These are phyloP conservation scores for Thermomyces lanuginosus DNA, from an alignment of 2,329 filamentous ascomycete genomes.

Conservation along the genomic window DNA sequence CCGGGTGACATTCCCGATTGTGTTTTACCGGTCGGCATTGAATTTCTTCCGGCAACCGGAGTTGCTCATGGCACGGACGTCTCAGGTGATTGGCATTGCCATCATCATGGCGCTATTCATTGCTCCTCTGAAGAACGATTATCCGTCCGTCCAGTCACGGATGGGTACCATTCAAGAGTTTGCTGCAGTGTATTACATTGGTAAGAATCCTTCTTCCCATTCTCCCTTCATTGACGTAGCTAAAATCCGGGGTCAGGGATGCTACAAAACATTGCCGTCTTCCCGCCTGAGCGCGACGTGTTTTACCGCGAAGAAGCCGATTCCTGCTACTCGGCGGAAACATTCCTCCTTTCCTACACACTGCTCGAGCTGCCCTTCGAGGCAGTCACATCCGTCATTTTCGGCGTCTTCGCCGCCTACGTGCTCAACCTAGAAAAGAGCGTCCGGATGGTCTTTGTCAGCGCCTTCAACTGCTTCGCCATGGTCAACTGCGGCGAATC, in stretches of 20 bases:
- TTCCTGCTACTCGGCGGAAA: conserved; percentile 52
- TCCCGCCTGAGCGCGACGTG: conserved; percentile 55
- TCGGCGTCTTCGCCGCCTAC: conserved; percentile 47
- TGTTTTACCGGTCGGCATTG: conserved; percentile 50
- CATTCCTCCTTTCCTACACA: conserved; percentile 56
- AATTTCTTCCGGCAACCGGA: conserved; percentile 53
- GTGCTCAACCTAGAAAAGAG: conserved; percentile 50
- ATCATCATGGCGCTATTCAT: conserved; percentile 54
- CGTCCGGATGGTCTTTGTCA: conserved; percentile 48
- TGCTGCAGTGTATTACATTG: conserved; percentile 35
- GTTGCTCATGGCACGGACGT: conserved; percentile 47
- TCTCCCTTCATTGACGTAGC: background rate
- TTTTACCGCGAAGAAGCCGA: conserved; percentile 66
- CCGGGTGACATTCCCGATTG: conserved; percentile 45
- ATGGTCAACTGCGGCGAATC: conserved; percentile 61
- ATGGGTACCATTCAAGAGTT: conserved; percentile 60
- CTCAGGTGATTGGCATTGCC: conserved; percentile 49
- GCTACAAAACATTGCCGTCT: conserved; percentile 62
- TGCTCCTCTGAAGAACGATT: conserved; percentile 52
- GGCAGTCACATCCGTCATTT: conserved; percentile 47
- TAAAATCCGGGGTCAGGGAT: conserved; percentile 37
- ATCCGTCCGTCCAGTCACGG: conserved; percentile 53
- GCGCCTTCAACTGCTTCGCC: conserved; percentile 53
- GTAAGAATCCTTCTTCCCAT: conserved; percentile 8
- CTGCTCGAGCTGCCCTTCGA: conserved; percentile 58